phyloP scores from a whole-genome alignment of 495 filamentous ascomycete species.

The Trichocladium uniseriatum region DNA sequence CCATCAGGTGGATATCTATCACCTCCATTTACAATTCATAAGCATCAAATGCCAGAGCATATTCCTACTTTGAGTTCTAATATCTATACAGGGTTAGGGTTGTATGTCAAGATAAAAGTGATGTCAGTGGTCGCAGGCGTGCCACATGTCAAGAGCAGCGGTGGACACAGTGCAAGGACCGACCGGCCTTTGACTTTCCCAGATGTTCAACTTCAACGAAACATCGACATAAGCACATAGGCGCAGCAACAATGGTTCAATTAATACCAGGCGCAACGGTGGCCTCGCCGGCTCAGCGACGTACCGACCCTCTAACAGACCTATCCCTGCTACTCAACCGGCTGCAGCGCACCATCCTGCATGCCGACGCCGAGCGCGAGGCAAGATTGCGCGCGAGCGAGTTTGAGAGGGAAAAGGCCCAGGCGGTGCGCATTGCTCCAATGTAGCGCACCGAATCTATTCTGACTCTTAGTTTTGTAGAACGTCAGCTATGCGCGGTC shows the following conservation, averaged over 20 bases:
- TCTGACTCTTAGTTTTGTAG: constrained; percentile 26
- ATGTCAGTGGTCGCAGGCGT: constrained; percentile 11
- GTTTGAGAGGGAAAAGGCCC: constrained; percentile 60
- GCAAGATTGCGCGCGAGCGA: constrained; percentile 50
- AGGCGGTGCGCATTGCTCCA: constrained; percentile 42
- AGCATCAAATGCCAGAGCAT: too few species aligned
- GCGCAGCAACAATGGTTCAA: constrained; percentile 22
- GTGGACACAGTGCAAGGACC: neutral
- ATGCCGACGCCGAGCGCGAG: constrained; percentile 51
- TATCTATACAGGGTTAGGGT: constrained; percentile 15
- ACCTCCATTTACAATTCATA: too few species aligned
- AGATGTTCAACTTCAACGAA: neutral
- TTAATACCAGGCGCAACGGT: constrained; percentile 16
- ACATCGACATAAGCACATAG: neutral
- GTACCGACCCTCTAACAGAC: constrained; percentile 37
- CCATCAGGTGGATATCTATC: too few species aligned
- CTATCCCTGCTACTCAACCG: constrained; percentile 65
- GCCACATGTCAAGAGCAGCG: constrained; percentile 8
- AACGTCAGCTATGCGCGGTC: constrained; percentile 75
- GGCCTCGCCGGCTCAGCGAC: constrained; percentile 4
- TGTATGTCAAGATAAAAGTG: neutral
- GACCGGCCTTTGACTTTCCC: neutral
- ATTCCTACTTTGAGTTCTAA: too few species aligned
- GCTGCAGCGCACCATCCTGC: constrained; percentile 63
- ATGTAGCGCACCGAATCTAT: too few species aligned